Conservation (phyloP, 2,329 filamentous ascomycete species). For the Aureobasidium sp. region DNA sequence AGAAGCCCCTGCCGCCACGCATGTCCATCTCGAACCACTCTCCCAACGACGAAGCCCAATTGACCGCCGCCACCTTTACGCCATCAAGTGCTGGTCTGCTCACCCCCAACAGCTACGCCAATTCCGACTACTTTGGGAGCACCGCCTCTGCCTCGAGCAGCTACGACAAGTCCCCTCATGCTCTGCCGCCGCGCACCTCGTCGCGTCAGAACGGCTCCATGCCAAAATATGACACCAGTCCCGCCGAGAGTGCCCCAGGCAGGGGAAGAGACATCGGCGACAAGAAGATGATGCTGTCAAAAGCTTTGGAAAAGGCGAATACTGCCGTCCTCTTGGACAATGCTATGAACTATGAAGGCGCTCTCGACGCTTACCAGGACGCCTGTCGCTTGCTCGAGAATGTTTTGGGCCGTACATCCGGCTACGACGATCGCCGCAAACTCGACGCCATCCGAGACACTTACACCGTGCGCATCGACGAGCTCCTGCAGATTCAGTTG, state of each 20-base stretch:
- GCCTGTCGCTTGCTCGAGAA: slow-evolving; percentile 82
- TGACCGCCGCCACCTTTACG: slow-evolving; percentile 15
- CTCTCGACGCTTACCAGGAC: slow-evolving; percentile 82
- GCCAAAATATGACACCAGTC: slow-evolving; percentile 16
- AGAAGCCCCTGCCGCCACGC: slow-evolving; percentile 4
- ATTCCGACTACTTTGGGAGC: slow-evolving; percentile 27
- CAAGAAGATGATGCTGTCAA: slow-evolving; percentile 94
- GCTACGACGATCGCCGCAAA: slow-evolving; percentile 81
- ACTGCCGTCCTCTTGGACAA: slow-evolving; percentile 93
- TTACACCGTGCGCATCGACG: slow-evolving; percentile 82
- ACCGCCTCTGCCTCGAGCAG: slow-evolving; percentile 20
- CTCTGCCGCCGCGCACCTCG: slow-evolving; percentile 21
- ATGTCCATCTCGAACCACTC: slow-evolving; percentile 6
- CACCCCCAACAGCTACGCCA: slow-evolving; percentile 26
- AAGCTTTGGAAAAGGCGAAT: slow-evolving; percentile 89
- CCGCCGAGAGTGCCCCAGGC: background rate
- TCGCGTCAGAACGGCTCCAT: slow-evolving; percentile 18
- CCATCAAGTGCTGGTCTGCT: slow-evolving; percentile 24
- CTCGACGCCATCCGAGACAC: slow-evolving; percentile 87
- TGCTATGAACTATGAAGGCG: slow-evolving; percentile 87
- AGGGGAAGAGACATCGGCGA: slow-evolving; percentile 35
- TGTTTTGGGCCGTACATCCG: slow-evolving; percentile 77
- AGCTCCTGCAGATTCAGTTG: slow-evolving; percentile 64
- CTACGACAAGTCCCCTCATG: slow-evolving; percentile 22
- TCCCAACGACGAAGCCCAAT: background rate